Evolutionary conservation across 768 basidiomycete genomes (phyloP).

Genomic region (Lyophyllum semitale): DNA sequence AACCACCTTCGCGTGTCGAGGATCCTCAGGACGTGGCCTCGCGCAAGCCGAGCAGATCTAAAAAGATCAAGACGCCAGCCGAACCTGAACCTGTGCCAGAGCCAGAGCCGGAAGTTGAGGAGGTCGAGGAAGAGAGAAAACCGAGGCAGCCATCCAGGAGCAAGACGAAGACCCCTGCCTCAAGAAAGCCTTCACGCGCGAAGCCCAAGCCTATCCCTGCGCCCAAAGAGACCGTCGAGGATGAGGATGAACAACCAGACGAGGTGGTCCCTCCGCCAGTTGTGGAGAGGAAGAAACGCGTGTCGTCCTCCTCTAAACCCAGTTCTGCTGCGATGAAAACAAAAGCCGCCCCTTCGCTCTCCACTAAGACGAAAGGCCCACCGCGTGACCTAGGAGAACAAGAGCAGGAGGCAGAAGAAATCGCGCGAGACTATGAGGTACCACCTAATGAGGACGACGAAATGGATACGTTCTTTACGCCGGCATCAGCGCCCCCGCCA

Average conservation of each 20-base stretch:
- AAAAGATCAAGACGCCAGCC: slow-evolving; percentile 2
- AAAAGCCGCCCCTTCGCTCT: background rate
- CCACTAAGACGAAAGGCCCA: slow-evolving; percentile 14
- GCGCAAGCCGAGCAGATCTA: slow-evolving; percentile 11
- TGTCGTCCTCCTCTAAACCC: background rate
- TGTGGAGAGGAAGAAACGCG: background rate
- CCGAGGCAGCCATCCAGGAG: slow-evolving; percentile 9
- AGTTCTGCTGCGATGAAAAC: background rate
- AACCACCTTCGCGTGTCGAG: slow-evolving; percentile 3
- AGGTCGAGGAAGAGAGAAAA: slow-evolving; percentile 11
- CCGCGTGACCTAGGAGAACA: slow-evolving; percentile 4
- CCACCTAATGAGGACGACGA: background rate
- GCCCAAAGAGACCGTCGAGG: slow-evolving; percentile 17
- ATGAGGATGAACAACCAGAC: slow-evolving; percentile 21
- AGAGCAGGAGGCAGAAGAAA: background rate
- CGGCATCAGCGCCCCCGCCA: background rate
- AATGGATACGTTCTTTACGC: background rate
- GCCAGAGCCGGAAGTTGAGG: slow-evolving; percentile 13
- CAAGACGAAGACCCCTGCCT: slow-evolving; percentile 9
- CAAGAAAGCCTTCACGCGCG: slow-evolving; percentile 20
- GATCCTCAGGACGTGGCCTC: background rate
- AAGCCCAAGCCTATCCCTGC: slow-evolving; percentile 20
- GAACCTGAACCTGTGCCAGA: slow-evolving; percentile 8
- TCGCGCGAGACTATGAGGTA: background rate
- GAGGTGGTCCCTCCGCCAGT: slow-evolving; percentile 8